phyloP scores from a whole-genome alignment of 2,329 filamentous ascomycete species.

The Geosmithia flava region DNA sequence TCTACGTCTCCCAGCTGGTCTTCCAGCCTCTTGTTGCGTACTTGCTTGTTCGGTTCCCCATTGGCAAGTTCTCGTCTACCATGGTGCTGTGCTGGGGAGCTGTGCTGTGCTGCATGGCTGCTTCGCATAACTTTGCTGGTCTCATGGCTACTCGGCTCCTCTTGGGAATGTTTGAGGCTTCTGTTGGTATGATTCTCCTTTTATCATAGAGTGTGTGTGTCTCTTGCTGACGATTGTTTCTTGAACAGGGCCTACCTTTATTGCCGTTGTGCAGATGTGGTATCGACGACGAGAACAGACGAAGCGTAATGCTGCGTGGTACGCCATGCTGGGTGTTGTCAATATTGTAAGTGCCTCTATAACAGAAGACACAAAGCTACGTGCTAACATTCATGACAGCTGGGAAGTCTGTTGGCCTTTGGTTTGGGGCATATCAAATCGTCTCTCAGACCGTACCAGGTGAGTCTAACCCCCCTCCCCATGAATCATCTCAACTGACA shows the following conservation, averaged over 20 bases:
- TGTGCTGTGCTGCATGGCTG: constrained; percentile 34
- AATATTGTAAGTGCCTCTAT: constrained; percentile 36
- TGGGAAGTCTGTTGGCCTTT: constrained; percentile 15
- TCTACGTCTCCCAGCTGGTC: constrained; percentile 19
- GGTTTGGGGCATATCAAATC: constrained; percentile 15
- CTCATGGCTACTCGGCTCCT: constrained; percentile 28
- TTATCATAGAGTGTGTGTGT: too few species aligned
- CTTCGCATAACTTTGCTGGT: constrained; percentile 30
- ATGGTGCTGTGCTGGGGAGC: constrained; percentile 42
- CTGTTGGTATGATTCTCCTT: constrained; percentile 19
- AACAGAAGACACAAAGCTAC: too few species aligned
- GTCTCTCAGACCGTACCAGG: too few species aligned
- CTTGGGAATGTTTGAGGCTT: constrained; percentile 28
- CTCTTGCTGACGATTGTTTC: too few species aligned
- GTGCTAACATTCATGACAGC: too few species aligned
- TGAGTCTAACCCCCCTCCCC: too few species aligned
- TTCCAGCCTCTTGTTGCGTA: constrained; percentile 42
- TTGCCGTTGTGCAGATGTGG: constrained; percentile 22
- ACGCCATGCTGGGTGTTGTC: constrained; percentile 24
- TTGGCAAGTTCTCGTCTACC: constrained; percentile 37
- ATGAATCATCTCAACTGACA: not conserved
- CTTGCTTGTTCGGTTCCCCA: constrained; percentile 39
- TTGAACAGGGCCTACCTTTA: constrained; percentile 11
- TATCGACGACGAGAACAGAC: constrained; percentile 21
- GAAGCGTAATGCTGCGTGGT: constrained; percentile 14